phyloP scores from a whole-genome alignment of 176 grass and related monocot species.

The Aegilops bicornis region DNA sequence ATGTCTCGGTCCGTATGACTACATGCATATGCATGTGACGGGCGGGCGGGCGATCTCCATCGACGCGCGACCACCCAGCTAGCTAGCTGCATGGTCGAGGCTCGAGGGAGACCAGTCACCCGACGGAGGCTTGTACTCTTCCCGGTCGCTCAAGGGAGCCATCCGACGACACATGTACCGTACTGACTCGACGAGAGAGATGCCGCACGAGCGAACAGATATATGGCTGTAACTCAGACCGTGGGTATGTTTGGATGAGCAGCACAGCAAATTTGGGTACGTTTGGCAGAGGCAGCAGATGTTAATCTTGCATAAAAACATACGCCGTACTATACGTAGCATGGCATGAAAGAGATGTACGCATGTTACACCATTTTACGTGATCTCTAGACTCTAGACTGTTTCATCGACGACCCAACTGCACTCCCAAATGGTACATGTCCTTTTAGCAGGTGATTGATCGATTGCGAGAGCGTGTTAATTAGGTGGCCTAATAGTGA shows the following conservation, averaged over 20 bases:
- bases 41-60: neutral
- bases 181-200: neutral
- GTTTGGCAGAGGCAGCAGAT: neutral
- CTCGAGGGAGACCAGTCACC: neutral
- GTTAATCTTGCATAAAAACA: no score
- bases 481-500: neutral
- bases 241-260: neutral
- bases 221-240: neutral
- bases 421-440: neutral
- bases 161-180: neutral
- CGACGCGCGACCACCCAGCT: neutral
- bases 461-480: neutral
- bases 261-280: neutral
- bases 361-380: neutral
- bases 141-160: neutral
- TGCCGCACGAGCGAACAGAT: neutral
- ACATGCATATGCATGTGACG: neutral
- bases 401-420: neutral
- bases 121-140: neutral
- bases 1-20: neutral
- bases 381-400: neutral
- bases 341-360: no score
- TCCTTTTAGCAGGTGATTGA: slow-evolving; percentile 1
- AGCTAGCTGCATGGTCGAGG: neutral
- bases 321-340: no score